Evolutionary conservation across 495 filamentous ascomycete species (phyloP).

Genomic region (Hypoxylon fuscum): DNA sequence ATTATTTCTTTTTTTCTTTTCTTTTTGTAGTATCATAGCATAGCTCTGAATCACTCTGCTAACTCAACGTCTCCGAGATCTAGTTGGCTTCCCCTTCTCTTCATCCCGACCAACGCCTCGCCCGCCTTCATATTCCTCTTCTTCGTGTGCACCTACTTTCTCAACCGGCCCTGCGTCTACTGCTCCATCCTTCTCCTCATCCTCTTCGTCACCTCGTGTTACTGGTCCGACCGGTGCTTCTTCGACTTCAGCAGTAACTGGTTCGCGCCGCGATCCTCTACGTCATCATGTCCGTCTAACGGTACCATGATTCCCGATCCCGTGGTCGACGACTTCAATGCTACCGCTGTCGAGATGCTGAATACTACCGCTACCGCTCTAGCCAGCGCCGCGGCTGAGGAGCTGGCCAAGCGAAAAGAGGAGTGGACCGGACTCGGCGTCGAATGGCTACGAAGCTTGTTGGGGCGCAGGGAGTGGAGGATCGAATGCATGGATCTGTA

Average conservation of each 20-base stretch:
- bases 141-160: conserved; percentile 87
- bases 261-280: conserved; percentile 71
- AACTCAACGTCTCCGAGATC: no score
- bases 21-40: not conserved
- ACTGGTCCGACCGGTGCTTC: conserved; percentile 91
- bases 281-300: conserved; percentile 39
- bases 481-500: conserved; percentile 85
- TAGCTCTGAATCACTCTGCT: not conserved
- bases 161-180: conserved; percentile 90
- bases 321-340: conserved; percentile 53
- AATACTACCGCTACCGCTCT: conserved; percentile 75
- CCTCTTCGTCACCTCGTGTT: conserved; percentile 87
- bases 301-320: conserved; percentile 45
- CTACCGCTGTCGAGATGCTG: conserved; percentile 65
- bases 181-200: conserved; percentile 89
- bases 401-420: conserved; percentile 61
- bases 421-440: conserved; percentile 85
- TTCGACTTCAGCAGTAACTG: conserved; percentile 85
- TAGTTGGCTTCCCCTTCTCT: conserved; percentile 77
- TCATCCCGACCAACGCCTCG: conserved; percentile 80
- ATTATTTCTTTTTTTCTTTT: conserved; percentile 18
- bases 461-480: conserved; percentile 81
- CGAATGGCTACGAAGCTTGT: conserved; percentile 80
- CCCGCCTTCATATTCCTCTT: conserved; percentile 90
- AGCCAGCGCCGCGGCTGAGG: conserved; percentile 71